Evolutionary conservation across 352 stramenopile genomes (phyloP), one percentile per base, ranked within the genome.

Genomic region (Elongisporangium undulatum): DNA sequence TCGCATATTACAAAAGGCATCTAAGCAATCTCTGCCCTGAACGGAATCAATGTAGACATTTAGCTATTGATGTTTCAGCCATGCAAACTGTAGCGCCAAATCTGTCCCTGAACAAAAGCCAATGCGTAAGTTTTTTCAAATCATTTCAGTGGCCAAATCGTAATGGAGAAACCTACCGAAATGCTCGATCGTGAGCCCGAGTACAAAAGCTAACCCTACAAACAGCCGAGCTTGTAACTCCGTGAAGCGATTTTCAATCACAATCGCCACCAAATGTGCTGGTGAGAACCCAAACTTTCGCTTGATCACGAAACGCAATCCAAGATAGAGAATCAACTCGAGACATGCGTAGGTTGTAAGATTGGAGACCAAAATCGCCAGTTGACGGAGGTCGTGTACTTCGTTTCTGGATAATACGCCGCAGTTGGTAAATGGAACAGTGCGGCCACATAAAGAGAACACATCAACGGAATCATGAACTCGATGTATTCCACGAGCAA

Each of bases 401-500:
- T 20, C 1, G 59, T 63, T 39, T 72, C 58, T 1, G 64, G 54
- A 4, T 69, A 75, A 23, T 61, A 75, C 48, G 62, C 34, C n/a
- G 56, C 22, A 2, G 20, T 39, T n/a, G 57, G 53, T n/a, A 69
- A 52, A 10, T 67, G 50, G 15, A 26, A 62, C 1, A 75, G n/a
- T 10, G 67, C 56, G 0, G 51, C 22, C 8, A 65, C 24, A 34
- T 75, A 71, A 2, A 63, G 10, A 0, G 52, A 39, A 39, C 65
- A 75, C 19, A 75, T 45, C 3, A 60, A 57, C 13, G 68, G 68
- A 0, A 75, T 54, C 6, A 62, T 51, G 50, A 53, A 69, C 48
- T 72, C 68, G 50, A 75, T 58, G 23, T 70, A 75, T 26, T 68
- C 57, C 1, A 69, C 55, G 2, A 72, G 51, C 10, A 61, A 49